phyloP scores from a whole-genome alignment of 139 green algal genomes.

The Chlamydomonas sphaeroides region DNA sequence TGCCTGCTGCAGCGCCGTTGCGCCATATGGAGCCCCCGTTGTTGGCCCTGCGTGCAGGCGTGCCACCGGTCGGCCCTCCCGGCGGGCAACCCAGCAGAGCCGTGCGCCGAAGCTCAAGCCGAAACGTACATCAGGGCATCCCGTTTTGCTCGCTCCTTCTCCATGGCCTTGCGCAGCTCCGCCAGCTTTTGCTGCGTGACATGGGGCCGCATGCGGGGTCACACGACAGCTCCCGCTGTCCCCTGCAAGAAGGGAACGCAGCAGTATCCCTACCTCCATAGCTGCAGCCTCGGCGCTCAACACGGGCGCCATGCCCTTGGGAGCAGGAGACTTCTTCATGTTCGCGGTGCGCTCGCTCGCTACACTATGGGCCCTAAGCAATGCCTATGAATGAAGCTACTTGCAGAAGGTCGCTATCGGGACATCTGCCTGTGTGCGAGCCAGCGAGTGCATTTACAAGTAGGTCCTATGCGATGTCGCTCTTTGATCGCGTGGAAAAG shows the following conservation, averaged over 20 bases:
- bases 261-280: conserved; percentile 44
- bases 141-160: conserved; percentile 47
- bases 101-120: background rate
- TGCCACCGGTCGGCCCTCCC: too few species aligned
- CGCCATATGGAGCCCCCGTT: conserved; percentile 34
- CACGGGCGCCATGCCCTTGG: too few species aligned
- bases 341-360: too few species aligned
- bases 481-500: too few species aligned
- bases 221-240: background rate
- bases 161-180: conserved; percentile 53
- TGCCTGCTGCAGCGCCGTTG: conserved; percentile 8
- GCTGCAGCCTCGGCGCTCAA: conserved; percentile 48
- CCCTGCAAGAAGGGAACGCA: background rate
- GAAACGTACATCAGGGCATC: conserved; percentile 44
- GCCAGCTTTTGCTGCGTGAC: conserved; percentile 45
- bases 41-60: conserved; percentile 11
- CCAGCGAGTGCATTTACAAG: too few species aligned
- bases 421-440: too few species aligned
- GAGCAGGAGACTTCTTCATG: too few species aligned
- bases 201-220: too few species aligned
- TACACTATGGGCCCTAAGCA: too few species aligned
- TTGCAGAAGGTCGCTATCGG: too few species aligned
- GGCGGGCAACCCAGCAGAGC: background rate
- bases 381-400: too few species aligned
- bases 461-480: too few species aligned